These are phyloP conservation scores for Paecilomyces formosus DNA, from an alignment of 2,329 filamentous ascomycete genomes.

Conservation along the genomic window DNA sequence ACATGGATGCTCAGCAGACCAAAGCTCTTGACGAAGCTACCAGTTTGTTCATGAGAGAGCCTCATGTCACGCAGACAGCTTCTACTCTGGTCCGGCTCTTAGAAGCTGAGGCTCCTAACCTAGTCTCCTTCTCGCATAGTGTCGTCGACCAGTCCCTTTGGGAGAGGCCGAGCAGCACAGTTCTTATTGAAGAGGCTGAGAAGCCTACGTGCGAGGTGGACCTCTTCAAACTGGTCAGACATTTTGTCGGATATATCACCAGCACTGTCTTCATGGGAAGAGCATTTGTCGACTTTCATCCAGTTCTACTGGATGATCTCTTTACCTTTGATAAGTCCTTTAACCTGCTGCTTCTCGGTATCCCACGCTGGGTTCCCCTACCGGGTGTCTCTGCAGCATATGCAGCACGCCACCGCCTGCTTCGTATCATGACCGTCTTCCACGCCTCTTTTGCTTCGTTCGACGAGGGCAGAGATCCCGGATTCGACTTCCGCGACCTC, in stretches of 20 bases:
- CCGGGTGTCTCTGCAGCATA: slow-evolving; percentile 44
- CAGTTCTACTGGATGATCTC: slow-evolving; percentile 48
- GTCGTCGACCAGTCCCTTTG: slow-evolving; percentile 55
- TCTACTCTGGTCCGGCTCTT: slow-evolving; percentile 29
- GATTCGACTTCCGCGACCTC: slow-evolving; percentile 39
- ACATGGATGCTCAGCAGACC: slow-evolving; percentile 24
- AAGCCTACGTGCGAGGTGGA: slow-evolving; percentile 40
- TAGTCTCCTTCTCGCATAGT: slow-evolving; percentile 54
- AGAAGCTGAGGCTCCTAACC: slow-evolving; percentile 42
- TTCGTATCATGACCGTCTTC: slow-evolving; percentile 33
- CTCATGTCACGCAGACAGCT: slow-evolving; percentile 38
- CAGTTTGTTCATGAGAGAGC: slow-evolving; percentile 39
- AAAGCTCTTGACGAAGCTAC: slow-evolving; percentile 31
- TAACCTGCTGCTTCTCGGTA: slow-evolving; percentile 46
- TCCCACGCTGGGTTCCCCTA: slow-evolving; percentile 50
- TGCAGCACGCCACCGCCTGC: slow-evolving; percentile 37
- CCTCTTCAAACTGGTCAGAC: slow-evolving; percentile 46
- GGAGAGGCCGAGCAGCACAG: slow-evolving; percentile 48
- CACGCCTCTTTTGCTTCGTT: slow-evolving; percentile 36
- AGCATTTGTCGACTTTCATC: slow-evolving; percentile 45
- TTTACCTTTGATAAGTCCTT: slow-evolving; percentile 50
- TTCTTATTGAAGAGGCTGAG: slow-evolving; percentile 32
- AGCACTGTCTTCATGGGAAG: slow-evolving; percentile 46
- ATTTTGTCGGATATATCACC: slow-evolving; percentile 47
- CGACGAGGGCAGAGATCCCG: slow-evolving; percentile 36